Evolutionary conservation across 176 grass and related monocot species (phyloP).

Genomic region (Carex scoparia): DNA sequence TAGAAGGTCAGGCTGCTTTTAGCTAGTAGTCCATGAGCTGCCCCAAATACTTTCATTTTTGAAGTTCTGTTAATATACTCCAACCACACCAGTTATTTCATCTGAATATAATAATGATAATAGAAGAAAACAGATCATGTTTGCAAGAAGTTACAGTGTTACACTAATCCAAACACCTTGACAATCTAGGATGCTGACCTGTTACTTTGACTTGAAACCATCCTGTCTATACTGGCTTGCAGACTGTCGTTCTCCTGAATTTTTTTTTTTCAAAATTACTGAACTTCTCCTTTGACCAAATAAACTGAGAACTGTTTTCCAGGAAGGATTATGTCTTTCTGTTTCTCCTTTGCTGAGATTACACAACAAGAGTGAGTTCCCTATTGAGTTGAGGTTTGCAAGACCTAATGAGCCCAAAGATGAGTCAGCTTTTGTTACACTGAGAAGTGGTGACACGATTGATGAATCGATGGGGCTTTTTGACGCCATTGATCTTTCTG

Average conservation of each 20-base stretch:
- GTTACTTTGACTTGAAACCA: background rate
- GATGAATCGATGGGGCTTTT: conserved; percentile 72
- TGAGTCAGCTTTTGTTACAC: conserved; percentile 54
- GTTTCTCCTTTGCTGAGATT: conserved; percentile 71
- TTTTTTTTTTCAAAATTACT: conserved; percentile 19
- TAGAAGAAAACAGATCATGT: background rate
- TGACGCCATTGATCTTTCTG: conserved; percentile 68
- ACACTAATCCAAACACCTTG: background rate
- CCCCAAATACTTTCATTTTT: background rate
- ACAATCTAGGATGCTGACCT: background rate
- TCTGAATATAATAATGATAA: background rate
- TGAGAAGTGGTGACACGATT: conserved; percentile 61
- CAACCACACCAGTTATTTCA: background rate
- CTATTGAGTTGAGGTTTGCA: conserved; percentile 62
- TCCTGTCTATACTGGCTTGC: background rate
- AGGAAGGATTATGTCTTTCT: conserved; percentile 72
- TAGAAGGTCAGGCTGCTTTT: background rate
- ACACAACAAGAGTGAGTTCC: conserved; percentile 71
- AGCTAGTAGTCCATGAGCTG: background rate
- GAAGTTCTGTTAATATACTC: background rate
- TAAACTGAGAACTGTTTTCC: conserved; percentile 33
- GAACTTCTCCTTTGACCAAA: conserved; percentile 23
- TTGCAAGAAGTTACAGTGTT: background rate
- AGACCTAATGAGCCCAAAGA: conserved; percentile 46
- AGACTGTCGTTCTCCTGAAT: background rate